Conservation (phyloP, 2,329 filamentous ascomycete genomes). For the Cercospora sp. region DNA sequence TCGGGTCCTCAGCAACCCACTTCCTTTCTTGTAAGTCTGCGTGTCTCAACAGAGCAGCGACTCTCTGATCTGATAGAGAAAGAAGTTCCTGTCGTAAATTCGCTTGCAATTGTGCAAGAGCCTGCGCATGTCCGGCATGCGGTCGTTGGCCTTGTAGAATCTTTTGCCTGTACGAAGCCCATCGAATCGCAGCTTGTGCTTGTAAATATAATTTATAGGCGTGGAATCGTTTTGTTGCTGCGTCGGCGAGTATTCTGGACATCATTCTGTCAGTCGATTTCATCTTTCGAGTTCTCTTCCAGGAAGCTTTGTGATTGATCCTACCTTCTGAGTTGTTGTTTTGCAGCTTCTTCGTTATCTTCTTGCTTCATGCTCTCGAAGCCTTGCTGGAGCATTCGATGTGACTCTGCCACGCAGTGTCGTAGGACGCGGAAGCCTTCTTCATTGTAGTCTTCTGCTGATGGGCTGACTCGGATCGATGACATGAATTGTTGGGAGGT, state of each 20-base stretch:
- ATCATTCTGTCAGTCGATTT: background rate
- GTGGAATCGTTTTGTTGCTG: conserved; percentile 60
- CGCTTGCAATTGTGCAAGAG: conserved; percentile 51
- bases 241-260: conserved; percentile 61
- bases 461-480: conserved; percentile 53
- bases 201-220: conserved; percentile 62
- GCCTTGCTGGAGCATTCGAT: conserved; percentile 55
- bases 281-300: too few relatives aligned
- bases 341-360: conserved; percentile 56
- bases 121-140: conserved; percentile 48
- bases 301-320: too few relatives aligned
- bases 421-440: conserved; percentile 60
- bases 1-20: conserved; percentile 63
- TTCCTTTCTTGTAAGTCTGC: conserved; percentile 59
- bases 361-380: conserved; percentile 42
- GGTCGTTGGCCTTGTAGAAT: conserved; percentile 54
- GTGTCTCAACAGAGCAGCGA: conserved; percentile 56
- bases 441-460: conserved; percentile 58
- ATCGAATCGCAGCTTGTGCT: conserved; percentile 58
- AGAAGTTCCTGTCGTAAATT: conserved; percentile 57
- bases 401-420: conserved; percentile 57
- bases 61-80: conserved; percentile 57
- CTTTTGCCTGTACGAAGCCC: conserved; percentile 56
- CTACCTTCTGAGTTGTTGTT: conserved; percentile 55
- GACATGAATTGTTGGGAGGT: conserved; percentile 61